Conservation (phyloP, 805 yeast species). For the Saturnispora zaruensis region DNA sequence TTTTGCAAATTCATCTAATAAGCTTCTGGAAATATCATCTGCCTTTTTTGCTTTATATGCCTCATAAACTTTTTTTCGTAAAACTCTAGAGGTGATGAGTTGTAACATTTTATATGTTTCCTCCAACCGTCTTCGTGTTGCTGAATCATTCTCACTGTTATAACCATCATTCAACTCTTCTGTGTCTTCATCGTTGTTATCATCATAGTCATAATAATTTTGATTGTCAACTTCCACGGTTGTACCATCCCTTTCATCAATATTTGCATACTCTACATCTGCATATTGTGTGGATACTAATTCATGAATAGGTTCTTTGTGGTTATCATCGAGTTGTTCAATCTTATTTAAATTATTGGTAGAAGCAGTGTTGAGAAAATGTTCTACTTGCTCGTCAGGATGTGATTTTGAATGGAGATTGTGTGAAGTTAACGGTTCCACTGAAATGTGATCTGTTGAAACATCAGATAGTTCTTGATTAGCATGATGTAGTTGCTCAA, state of each 20-base stretch:
- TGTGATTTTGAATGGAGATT: not conserved
- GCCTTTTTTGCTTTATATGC: constrained; percentile 78
- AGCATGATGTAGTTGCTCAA: constrained; percentile 59
- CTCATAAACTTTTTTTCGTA: constrained; percentile 62
- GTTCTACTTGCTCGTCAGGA: not conserved
- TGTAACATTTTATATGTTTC: constrained; percentile 78
- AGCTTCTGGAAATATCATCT: constrained; percentile 55
- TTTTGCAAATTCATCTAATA: constrained; percentile 61
- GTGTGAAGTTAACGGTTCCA: not conserved
- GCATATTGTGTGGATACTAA: constrained; percentile 1
- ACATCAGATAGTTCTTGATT: constrained; percentile 19
- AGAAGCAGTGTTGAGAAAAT: not conserved
- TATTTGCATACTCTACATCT: constrained; percentile 7
- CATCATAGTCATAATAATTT: constrained; percentile 15
- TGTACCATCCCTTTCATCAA: constrained; percentile 13
- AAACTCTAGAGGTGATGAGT: constrained; percentile 66
- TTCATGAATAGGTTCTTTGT: constrained; percentile 20
- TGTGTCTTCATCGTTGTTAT: constrained; percentile 19
- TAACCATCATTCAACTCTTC: constrained; percentile 30
- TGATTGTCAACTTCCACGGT: constrained; percentile 11
- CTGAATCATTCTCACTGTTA: constrained; percentile 37
- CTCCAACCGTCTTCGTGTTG: constrained; percentile 55
- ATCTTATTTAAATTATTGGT: not conserved
- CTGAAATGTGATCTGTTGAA: not conserved
- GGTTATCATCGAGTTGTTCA: constrained; percentile 13